Evolutionary conservation across 169 alveolate genomes (phyloP), one percentile per base, ranked within the genome.

Genomic region (Plasmodium coatneyi): DNA sequence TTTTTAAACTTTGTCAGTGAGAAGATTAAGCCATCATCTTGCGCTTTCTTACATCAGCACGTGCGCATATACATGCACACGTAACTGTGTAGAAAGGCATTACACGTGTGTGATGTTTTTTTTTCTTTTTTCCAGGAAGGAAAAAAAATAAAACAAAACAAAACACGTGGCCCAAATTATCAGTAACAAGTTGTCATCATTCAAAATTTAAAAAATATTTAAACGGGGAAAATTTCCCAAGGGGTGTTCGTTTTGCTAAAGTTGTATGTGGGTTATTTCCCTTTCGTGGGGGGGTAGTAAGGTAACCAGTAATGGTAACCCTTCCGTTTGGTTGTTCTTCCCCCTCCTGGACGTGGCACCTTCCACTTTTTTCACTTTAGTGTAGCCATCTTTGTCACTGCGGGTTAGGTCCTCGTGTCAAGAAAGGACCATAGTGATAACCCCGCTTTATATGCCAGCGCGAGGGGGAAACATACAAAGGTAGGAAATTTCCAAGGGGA

Each of bases 11-110:
- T 91, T 71, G 95, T 91, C 95, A 91, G 95, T 70, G 95, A 91
- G 95, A 91, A 91, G 95, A 91, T 91, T 91, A 91, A 46, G 87
- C 95, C 95, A 91, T 91, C 95, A 91, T 91, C 43, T 91, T 66
- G 36, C 54, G 34, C 25, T 72, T 3, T 43, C 52, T 19, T 70
- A 89, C 28, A 49, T 16, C 60, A 49, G 19, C 22, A 49, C 60
- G 60, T 49, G 60, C 22, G 22, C 60, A 39, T 70, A 43, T 34
- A 9, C 22, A 9, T 71, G 54, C 56, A 76, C 43, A 76, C 22
- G 34, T 76, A 76, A 30, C 36, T 76, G 43, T 32, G 22, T 76
- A 76, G 49, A 32, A 32, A 34, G 60, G 34, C 60, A 22, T 7
- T 76, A 76, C 30, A 1, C 76, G 76, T 84, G 41, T 46, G 25